Percentiles rank a stretch among this genome's conserved stretches.
Evolutionary conservation across 2,329 filamentous ascomycete genomes (phyloP).

Genomic region (Xylariaceae sp.): DNA sequence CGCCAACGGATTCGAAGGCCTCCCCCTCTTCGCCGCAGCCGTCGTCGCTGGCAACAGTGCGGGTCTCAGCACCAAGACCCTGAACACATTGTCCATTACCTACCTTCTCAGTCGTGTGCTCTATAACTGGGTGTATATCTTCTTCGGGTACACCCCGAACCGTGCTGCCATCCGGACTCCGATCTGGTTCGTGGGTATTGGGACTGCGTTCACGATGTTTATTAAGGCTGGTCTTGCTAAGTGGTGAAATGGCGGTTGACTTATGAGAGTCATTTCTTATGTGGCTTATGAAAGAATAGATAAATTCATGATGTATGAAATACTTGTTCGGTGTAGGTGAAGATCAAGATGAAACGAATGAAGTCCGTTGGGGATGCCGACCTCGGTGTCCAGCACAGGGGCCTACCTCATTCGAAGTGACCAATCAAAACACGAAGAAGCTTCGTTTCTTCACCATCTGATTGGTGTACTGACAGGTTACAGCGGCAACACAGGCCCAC

Average conservation of each 20-base stretch:
- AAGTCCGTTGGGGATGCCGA: too few relatives aligned
- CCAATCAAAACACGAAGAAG: not conserved
- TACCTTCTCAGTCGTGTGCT: conserved; percentile 26
- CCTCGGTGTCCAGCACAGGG: too few relatives aligned
- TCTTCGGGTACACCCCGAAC: conserved; percentile 25
- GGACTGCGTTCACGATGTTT: conserved; percentile 23
- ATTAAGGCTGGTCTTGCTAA: conserved; percentile 24
- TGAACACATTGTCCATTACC: conserved; percentile 24
- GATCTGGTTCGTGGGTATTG: conserved; percentile 24
- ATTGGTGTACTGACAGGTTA: not conserved
- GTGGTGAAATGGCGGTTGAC: not conserved
- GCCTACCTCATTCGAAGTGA: too few relatives aligned
- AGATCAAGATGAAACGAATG: too few relatives aligned
- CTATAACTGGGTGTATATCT: conserved; percentile 30
- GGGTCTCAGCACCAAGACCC: conserved; percentile 15
- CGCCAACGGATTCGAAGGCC: conserved; percentile 30
- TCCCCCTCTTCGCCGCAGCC: conserved; percentile 30
- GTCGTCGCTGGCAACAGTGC: conserved; percentile 29
- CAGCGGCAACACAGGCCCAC: not conserved
- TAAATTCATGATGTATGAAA: too few relatives aligned
- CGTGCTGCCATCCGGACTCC: conserved; percentile 19
- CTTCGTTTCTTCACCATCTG: not conserved
- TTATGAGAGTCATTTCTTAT: not conserved
- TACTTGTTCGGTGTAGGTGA: too few relatives aligned
- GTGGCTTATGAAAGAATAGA: too few relatives aligned